A percentile compares a stretch with the other conserved stretches of the same genome.
Evolutionary conservation across 768 basidiomycete genomes (phyloP).

Genomic region (Tricholoma furcatifolium): DNA sequence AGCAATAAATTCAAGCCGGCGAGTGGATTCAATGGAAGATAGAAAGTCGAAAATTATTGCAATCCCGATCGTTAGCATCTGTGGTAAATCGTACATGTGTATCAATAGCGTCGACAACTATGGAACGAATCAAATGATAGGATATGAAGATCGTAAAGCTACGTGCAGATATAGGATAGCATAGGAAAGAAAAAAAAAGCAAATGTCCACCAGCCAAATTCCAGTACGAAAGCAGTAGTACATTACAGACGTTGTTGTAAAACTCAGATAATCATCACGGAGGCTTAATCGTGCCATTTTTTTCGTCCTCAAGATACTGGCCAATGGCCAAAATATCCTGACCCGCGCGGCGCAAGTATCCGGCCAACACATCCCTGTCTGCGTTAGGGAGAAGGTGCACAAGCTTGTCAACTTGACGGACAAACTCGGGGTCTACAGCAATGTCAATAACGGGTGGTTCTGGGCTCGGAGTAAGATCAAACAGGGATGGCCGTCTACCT

Average conservation of each 20-base stretch:
- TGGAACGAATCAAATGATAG: background rate
- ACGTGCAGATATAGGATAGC: background rate
- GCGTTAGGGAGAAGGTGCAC: slow-evolving; percentile 71
- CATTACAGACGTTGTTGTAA: background rate
- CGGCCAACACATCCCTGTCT: slow-evolving; percentile 61
- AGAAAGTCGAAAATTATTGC: background rate
- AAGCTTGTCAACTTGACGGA: slow-evolving; percentile 69
- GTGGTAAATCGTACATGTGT: slow-evolving; percentile 9
- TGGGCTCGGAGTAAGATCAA: slow-evolving; percentile 26
- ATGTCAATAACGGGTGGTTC: slow-evolving; percentile 33
- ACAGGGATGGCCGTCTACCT: slow-evolving; percentile 38
- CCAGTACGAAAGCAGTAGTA: background rate
- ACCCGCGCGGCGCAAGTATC: slow-evolving; percentile 72
- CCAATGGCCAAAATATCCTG: slow-evolving; percentile 86
- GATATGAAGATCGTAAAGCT: slow-evolving; percentile 5
- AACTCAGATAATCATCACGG: slow-evolving; percentile 25
- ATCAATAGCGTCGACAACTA: background rate
- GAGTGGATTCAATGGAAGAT: slow-evolving; percentile 10
- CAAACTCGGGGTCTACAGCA: slow-evolving; percentile 52
- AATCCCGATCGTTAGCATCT: slow-evolving; percentile 1
- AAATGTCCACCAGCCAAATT: slow-evolving; percentile 5
- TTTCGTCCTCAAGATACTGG: slow-evolving; percentile 82
- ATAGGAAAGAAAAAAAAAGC: slow-evolving; percentile 1
- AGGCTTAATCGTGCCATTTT: slow-evolving; percentile 56
- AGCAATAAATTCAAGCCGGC: slow-evolving; percentile 20